Base-by-base conservation (phyloP, 2,329 filamentous ascomycete genomes). In the Chalaropsis ovoidea region DNA sequence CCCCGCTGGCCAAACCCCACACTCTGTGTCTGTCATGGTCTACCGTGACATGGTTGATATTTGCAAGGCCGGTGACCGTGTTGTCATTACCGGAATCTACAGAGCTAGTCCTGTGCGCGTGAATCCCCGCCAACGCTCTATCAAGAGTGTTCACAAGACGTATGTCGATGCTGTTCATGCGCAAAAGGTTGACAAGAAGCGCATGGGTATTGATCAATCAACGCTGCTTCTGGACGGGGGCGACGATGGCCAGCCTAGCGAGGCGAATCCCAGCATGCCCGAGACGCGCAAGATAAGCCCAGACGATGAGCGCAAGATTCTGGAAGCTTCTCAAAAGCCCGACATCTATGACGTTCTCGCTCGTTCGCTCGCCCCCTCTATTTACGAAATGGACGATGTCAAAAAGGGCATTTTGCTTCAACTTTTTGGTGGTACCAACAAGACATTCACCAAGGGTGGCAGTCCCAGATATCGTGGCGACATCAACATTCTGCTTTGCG, bases 401-500 rank as follows among this genome's bases (percentile, higher is more conserved):
- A 99, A 99, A 81, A 99, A 99, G 77, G 94, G 94, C 11, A 96
- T 99, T 68, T 80, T 99, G 11, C 85, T 99, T 3, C 94, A 99
- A 73, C 84, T 99, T 49, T 99, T 99, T 73, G 93, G 94, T 45
- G 94, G 94, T 66, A 96, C 94, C 42, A 99, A 99, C 80, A 99
- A 99, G 78, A 90, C 89, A 0, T 99, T 99, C 75, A 85, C 95
- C 67, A 97, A 96, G 76, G 94, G 94, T 65, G 94, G 92, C 67
- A 96, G 89, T 72, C 94, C 94, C 6, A 92, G 88, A 71, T 99
- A 99, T 75, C 85, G 94, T 78, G 94, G 94, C 69, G 94, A 99
- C 75, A 96, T 99, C 78, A 99, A 99, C 74, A 84, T 99, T 62
- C 82, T 99, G 54, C 86, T 99, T 43, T 99, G 94, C 72, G 94